A percentile compares a stretch with the other conserved stretches of the same genome.
phyloP scores from a whole-genome alignment of 305 asterid species.

The Plantago coronopus region DNA sequence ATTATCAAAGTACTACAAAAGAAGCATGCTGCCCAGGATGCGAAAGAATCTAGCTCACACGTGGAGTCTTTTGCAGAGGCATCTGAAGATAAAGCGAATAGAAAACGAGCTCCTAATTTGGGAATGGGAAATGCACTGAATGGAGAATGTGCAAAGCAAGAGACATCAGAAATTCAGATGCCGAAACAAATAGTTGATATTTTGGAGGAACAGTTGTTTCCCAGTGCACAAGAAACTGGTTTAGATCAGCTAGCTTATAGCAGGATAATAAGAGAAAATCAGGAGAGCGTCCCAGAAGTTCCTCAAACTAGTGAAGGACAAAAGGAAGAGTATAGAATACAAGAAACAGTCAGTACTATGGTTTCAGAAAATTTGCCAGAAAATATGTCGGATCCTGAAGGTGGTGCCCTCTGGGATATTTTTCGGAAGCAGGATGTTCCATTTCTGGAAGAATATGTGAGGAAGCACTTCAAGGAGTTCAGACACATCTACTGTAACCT shows the following conservation, averaged over 20 bases:
- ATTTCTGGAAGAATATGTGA: not conserved
- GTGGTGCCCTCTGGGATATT: conserved; percentile 9
- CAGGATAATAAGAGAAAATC: not conserved
- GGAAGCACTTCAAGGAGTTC: conserved; percentile 10
- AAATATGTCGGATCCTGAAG: not conserved
- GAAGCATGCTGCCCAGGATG: conserved; percentile 7
- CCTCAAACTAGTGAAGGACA: not conserved
- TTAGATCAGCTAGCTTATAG: not conserved
- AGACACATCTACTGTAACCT: conserved; percentile 5
- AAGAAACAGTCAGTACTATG: not conserved
- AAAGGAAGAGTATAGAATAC: not conserved
- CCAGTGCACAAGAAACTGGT: no score
- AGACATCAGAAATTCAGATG: not conserved
- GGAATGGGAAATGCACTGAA: not conserved
- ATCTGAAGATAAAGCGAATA: not conserved
- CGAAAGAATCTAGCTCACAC: not conserved
- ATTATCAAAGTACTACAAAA: not conserved
- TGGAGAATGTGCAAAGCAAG: not conserved
- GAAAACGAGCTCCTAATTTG: not conserved
- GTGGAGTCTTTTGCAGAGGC: not conserved
- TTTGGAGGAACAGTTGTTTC: no score
- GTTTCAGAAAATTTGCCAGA: not conserved
- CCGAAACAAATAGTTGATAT: no score
- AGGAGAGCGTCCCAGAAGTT: not conserved
- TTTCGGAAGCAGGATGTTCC: conserved; percentile 8